Percentiles rank a stretch among this genome's conserved stretches.
These are phyloP conservation scores for Actinomortierella ambigua DNA, from an alignment of 371 early-diverging fungal genomes.

Conservation along the genomic window DNA sequence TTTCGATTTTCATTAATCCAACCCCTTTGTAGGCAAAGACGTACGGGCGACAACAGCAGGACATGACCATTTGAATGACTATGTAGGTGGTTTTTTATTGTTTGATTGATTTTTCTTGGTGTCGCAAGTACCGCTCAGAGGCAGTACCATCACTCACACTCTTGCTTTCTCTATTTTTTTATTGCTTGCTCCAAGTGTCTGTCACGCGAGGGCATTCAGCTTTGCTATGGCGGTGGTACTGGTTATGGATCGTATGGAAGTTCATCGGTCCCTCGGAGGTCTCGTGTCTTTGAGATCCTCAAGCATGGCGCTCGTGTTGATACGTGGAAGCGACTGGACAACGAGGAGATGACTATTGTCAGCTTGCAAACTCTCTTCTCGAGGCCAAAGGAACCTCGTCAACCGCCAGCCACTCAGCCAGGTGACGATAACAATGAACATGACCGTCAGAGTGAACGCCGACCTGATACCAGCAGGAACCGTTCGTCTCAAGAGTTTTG, in stretches of 20 bases:
- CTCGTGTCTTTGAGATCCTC: constrained; percentile 51
- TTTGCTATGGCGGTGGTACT: constrained; percentile 59
- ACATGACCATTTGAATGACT: constrained; percentile 60
- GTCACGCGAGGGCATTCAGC: constrained; percentile 48
- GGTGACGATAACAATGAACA: too few relatives aligned
- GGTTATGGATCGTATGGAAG: constrained; percentile 60
- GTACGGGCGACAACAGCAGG: constrained; percentile 48
- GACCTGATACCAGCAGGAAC: too few relatives aligned
- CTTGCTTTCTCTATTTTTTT: not conserved
- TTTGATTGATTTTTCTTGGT: not conserved
- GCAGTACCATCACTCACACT: too few relatives aligned
- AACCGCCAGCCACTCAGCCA: too few relatives aligned
- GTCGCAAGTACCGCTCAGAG: not conserved
- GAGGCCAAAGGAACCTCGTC: constrained; percentile 7
- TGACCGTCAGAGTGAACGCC: too few relatives aligned
- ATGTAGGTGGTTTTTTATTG: constrained; percentile 36
- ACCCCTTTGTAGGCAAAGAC: constrained; percentile 13
- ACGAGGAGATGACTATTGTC: constrained; percentile 47
- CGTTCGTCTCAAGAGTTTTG: too few relatives aligned
- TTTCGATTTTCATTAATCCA: too few relatives aligned
- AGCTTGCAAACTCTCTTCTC: constrained; percentile 53
- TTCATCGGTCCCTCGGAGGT: constrained; percentile 50
- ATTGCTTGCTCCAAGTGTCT: constrained; percentile 33
- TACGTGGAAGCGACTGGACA: constrained; percentile 57
- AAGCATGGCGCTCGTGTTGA: constrained; percentile 46